Base-by-base conservation (phyloP, 2,329 filamentous ascomycete species). In the Talaromyces sp. region DNA sequence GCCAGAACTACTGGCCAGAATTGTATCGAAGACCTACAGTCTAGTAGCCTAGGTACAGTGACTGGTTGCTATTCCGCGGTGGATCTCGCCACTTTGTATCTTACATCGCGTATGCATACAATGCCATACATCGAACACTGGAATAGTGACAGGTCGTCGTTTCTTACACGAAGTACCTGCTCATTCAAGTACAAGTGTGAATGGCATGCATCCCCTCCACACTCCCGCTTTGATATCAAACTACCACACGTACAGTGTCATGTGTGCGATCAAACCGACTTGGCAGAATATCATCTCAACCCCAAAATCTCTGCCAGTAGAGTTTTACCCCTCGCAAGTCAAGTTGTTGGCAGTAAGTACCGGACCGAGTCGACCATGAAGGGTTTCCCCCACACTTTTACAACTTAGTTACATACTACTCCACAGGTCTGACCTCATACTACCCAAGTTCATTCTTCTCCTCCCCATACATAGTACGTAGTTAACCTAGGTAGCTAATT, bases 381-480 rank as follows among this genome's bases (percentile, higher is more conserved):
- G 31, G 53, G 22, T 25, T 38, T 56, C 53, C 53, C 53, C 53
- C 53, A 56, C 53, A 56, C 53, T 56, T 56, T 34, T 17, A 10
- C 7, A 5, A n/a, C 17, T 40, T 40, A 40, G 36, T 4, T n/a
- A 54, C 15, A 31, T 36, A 15, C 2, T 54, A 36, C n/a, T 56
- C 53, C 53, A 56, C 53, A 19, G 51, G 31, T 38, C n/a, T 56
- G 53, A 56, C 53, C 53, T 56, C 53, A 56, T 56, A 56, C 11
- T 56, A 56, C 11, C 11, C 15, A 7, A 29, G 47, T n/a, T 51
- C 47, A 6, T 5, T 29, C 13, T 29, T 29, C 47, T 51, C 49
- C 49, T 29, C 22, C 17, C 47, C 13, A n/a, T n/a, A n/a, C n/a
- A n/a, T n/a, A n/a, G n/a, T 27, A 29, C 5, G 25, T 22, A 6